These are phyloP conservation scores for Lathyrus aphaca DNA, from an alignment of 306 rosid species.

Conservation along the genomic window DNA sequence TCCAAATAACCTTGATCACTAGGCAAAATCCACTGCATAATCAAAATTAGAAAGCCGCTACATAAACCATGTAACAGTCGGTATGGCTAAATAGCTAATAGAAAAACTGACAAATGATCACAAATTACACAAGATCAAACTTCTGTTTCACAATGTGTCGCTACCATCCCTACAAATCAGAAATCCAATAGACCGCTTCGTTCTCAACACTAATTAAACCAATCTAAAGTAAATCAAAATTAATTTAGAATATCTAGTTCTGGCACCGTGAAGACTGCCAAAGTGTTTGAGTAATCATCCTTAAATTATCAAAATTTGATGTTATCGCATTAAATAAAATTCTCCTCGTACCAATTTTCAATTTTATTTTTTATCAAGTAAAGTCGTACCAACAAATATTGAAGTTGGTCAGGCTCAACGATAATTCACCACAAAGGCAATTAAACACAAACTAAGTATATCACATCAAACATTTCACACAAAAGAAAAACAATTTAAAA, in stretches of 20 bases:
- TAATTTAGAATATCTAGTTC: slow-evolving; percentile 4
- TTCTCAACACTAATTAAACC: slow-evolving; percentile 16
- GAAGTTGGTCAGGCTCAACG: not conserved
- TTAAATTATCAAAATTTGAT: not conserved
- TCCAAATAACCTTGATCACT: slow-evolving; percentile 81
- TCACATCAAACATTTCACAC: slow-evolving; percentile 10
- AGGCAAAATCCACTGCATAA: slow-evolving; percentile 83
- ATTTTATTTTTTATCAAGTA: slow-evolving; percentile 11
- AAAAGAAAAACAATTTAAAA: not conserved
- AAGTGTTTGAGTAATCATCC: not conserved
- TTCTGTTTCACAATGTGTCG: not conserved
- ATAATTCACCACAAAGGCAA: slow-evolving; percentile 9
- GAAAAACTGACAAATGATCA: not conserved
- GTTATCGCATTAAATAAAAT: slow-evolving; percentile 16
- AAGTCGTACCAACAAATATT: not conserved
- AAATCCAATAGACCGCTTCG: slow-evolving; percentile 8
- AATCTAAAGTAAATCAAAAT: not conserved
- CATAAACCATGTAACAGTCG: slow-evolving; percentile 16
- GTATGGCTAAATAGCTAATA: slow-evolving; percentile 5
- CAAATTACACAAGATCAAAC: slow-evolving; percentile 2
- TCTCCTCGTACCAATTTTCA: slow-evolving; percentile 1
- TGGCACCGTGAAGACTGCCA: not conserved
- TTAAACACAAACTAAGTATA: slow-evolving; percentile 25
- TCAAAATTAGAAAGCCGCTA: slow-evolving; percentile 8
- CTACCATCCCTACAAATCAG: slow-evolving; percentile 5